Evolutionary conservation across 495 filamentous ascomycete species (phyloP).

Genomic region (Podospora sp.): DNA sequence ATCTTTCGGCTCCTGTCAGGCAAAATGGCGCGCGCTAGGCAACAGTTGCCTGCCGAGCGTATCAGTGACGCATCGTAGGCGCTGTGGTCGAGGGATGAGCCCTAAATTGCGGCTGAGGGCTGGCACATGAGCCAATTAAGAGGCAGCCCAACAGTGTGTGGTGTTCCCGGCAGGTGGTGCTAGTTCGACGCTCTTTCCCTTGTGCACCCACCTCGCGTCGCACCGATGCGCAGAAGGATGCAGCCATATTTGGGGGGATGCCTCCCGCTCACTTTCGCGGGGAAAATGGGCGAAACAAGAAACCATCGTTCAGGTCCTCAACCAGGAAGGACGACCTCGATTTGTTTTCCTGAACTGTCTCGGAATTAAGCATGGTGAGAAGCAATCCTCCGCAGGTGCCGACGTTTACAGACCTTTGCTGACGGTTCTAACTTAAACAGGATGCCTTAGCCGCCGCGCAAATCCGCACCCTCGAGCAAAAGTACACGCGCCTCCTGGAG

Average conservation of each 20-base stretch:
- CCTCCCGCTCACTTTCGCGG: neutral
- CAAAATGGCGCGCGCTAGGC: constrained; percentile 7
- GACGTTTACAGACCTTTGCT: too few species aligned
- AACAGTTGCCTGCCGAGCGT: neutral
- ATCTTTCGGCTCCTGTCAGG: neutral
- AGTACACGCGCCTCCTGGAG: constrained; percentile 15
- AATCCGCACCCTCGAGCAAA: constrained; percentile 14
- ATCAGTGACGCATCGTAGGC: neutral
- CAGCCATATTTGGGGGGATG: neutral
- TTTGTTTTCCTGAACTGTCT: too few species aligned
- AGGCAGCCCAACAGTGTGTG: neutral
- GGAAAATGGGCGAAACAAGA: too few species aligned
- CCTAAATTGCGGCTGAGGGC: constrained; percentile 1
- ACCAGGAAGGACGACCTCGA: too few species aligned
- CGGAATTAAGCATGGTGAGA: too few species aligned
- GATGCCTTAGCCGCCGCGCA: constrained; percentile 4
- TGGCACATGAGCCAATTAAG: constrained; percentile 6
- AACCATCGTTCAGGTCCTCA: too few species aligned
- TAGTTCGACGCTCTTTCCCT: neutral
- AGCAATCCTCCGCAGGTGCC: too few species aligned
- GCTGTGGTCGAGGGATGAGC: neutral
- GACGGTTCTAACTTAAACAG: neutral
- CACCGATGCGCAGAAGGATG: neutral
- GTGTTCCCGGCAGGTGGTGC: neutral
- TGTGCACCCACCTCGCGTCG: neutral